Base-by-base conservation (phyloP, 495 filamentous ascomycete species). In the Cairneyella variabilis region DNA sequence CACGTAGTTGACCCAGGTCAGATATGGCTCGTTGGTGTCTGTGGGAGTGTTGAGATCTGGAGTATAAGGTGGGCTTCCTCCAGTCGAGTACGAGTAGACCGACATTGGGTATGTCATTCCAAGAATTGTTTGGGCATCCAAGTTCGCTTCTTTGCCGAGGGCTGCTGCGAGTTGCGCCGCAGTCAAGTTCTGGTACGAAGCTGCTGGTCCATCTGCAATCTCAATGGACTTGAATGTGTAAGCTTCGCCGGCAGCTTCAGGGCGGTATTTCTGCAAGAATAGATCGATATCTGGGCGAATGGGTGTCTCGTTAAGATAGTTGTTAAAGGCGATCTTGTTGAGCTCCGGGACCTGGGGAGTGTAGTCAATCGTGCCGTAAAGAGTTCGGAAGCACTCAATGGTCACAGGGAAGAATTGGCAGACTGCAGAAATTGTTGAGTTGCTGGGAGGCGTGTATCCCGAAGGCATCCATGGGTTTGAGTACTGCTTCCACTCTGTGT, bases 21-120 rank as follows among this genome's bases (percentile, higher is more conserved):
- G 74, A 63, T 90, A 95, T 0, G 90, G 90, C 73, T 95, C 89
- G 59, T 91, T 91, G 30, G 78, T 66, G 57, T 83, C 62, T 23
- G 70, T 57, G 9, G 76, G 66, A 7, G 74, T 60, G 23, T 78
- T 78, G 2, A 77, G 62, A 18, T 82, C 73, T 6, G 81, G 75
- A 1, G 83, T 64, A 52, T 82, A 74, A 3, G 72, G 75, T 10
- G 80, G 83, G 6, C 78, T 75, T 3, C 84, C 84, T 1, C 74
- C 84, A 14, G 86, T 90, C 42, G 75, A 78, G 63, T 86, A 90
- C 65, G 78, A 89, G 1, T 72, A 76, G 12, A 79, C 72, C 14
- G 78, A 66, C 1, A 81, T 64, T 20, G 82, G 78, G 51, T 83
- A 78, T 10, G 74, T 78, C 32, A 91, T 63, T 0, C 78, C 69